A percentile compares a stretch with the other conserved stretches of the same genome.
phyloP scores from a whole-genome alignment of 768 basidiomycete species.

The Boletus vermiculosoides region DNA sequence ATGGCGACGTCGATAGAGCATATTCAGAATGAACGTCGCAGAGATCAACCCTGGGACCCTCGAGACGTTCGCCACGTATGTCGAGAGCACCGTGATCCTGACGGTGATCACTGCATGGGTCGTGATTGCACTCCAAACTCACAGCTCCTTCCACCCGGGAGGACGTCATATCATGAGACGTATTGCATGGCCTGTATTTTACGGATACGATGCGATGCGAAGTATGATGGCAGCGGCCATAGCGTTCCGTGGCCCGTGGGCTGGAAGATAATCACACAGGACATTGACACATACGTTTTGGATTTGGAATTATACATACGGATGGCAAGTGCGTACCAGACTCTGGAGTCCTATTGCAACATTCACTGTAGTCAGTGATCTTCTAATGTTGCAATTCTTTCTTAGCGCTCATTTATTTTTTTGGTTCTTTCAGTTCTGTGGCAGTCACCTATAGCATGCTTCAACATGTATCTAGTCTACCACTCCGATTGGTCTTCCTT shows the following conservation, averaged over 20 bases:
- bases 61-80: conserved; percentile 38
- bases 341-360: too few relatives aligned
- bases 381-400: too few relatives aligned
- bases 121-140: conserved; percentile 49
- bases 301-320: too few relatives aligned
- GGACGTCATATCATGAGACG: conserved; percentile 11
- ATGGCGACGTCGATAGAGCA: conserved; percentile 27
- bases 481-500: too few relatives aligned
- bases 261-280: too few relatives aligned
- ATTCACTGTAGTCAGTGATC: too few relatives aligned
- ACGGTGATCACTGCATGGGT: conserved; percentile 56
- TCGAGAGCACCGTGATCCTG: conserved; percentile 46
- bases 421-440: too few relatives aligned
- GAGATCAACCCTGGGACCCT: conserved; percentile 30
- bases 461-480: too few relatives aligned
- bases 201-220: neutral
- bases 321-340: too few relatives aligned
- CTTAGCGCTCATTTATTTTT: too few relatives aligned
- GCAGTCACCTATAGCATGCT: too few relatives aligned
- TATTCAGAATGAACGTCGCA: conserved; percentile 30
- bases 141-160: conserved; percentile 22
- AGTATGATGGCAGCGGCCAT: neutral
- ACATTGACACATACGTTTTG: conserved; percentile 4
- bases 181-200: conserved; percentile 22
- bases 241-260: neutral